Base-by-base conservation (phyloP, 106 monocot genomes). In the Allium sativum region DNA sequence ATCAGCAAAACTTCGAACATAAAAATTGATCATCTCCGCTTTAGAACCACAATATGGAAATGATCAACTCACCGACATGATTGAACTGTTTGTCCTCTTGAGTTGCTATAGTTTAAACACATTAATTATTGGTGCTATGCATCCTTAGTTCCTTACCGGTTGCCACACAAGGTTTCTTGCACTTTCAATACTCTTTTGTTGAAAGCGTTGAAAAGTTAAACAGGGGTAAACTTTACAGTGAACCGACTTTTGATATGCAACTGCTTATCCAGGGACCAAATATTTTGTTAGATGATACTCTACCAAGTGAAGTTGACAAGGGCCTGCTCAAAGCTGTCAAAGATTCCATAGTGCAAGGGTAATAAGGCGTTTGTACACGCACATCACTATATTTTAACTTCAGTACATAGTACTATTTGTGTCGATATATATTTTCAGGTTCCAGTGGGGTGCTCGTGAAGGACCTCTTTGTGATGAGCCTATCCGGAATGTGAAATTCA, bases 401-500 rank as follows among this genome's bases (percentile, higher is more conserved):
- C n/a, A 40, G 57, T 31, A 3, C 16, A 4, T 40, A 12, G 12
- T 59, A n/a, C 44, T 44, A 44, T 44, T 43, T 41, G 44, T 59
- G 44, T 59, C 41, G 7, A 42, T 15, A 11, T 59, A 21, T 10
- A 22, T 7, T 7, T 64, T 17, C 68, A 95, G 95, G 19, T 96
- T 96, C 62, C 96, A 96, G 53, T 96, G 96, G 96, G 96, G 96
- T 50, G 90, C 96, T 7, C 83, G 96, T 52, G 96, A 96, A 82
- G 96, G 96, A 43, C 96, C 96, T 52, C 80, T 96, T 59, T 96
- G 96, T 67, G 96, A 96, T 68, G 96, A 96, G 68, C 96, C 96
- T 4, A 96, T 96, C 19, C 66, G 96, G 40, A 96, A 96, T 69
- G 96, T 96, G 48, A 96, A 96, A 70, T 96, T 96, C 72, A 96